Base-by-base conservation (phyloP, 2,329 filamentous ascomycete genomes). In the Cytospora leucostoma region DNA sequence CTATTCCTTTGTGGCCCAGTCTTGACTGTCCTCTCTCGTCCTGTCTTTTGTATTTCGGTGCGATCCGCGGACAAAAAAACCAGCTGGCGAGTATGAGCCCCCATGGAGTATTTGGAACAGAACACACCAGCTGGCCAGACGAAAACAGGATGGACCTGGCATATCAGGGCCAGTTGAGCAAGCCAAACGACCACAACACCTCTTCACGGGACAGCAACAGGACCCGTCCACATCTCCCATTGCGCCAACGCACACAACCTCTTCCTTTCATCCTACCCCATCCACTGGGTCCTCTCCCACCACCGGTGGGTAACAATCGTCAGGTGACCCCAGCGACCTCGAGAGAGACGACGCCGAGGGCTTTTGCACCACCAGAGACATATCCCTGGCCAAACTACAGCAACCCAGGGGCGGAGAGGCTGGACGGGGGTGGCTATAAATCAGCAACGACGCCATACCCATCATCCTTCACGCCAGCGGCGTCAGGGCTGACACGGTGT, bases 241-340 rank as follows among this genome's bases (percentile, higher is more conserved):
- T 61, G n/a, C 38, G 44, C 35, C 19, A 13, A 19, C 51, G 58
- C 13, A 10, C 19, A 34, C 37, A 61, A 13, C 58, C 58, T 10
- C 35, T 61, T 19, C 58, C 58, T 27, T 61, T 61, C 32, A 61
- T 61, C n/a, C 37, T 61, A 3, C 58, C 58, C 17, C 35, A 33
- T 7, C 58, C 58, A 49, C 58, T 61, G 8, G 58, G 58, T 4
- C 51, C 51, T 3, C n/a, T 61, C 4, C 47, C 51, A 15, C n/a
- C 38, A 55, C 58, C 51, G 1, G 27, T 3, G 8, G 15, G 38
- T 19, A 32, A 15, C 19, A 47, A 17, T 7, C 4, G 7, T 17
- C 38, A 44, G 17, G 1, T 35, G 15, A 8, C 15, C 7, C 35
- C 32, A 35, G 10, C 17, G 10, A 12, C 7, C 12, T n/a, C 37